Conservation (phyloP, 305 asterid genomes). For the Fraxinus angustifolia region DNA sequence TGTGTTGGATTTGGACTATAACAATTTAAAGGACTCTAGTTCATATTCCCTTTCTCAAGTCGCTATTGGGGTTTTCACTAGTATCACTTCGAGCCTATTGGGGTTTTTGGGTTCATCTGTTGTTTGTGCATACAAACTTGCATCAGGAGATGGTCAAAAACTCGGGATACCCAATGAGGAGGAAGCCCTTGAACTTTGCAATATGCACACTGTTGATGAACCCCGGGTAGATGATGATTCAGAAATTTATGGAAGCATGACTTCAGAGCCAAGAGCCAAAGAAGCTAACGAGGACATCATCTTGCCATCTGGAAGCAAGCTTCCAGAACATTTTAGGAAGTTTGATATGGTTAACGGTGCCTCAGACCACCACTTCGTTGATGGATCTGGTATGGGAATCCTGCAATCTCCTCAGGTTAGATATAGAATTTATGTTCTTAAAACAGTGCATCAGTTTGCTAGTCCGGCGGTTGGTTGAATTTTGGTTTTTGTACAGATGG, state of each 20-base stretch:
- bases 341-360: slow-evolving; percentile 78
- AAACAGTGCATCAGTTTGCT: not conserved
- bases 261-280: slow-evolving; percentile 23
- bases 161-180: slow-evolving; percentile 28
- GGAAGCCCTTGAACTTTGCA: slow-evolving; percentile 46
- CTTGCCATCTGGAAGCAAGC: slow-evolving; percentile 37
- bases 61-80: slow-evolving; percentile 49
- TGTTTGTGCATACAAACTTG: slow-evolving; percentile 37
- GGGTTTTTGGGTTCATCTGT: slow-evolving; percentile 45
- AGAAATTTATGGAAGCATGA: slow-evolving; percentile 31
- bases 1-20: slow-evolving; percentile 26
- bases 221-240: slow-evolving; percentile 22
- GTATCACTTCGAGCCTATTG: slow-evolving; percentile 53
- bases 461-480: slow-evolving; percentile 2
- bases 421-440: not conserved
- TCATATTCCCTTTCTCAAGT: slow-evolving; percentile 57
- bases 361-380: slow-evolving; percentile 79
- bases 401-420: slow-evolving; percentile 56
- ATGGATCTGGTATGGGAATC: slow-evolving; percentile 41
- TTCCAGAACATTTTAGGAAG: slow-evolving; percentile 41
- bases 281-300: slow-evolving; percentile 31
- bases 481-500: slow-evolving; percentile 40
- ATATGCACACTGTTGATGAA: slow-evolving; percentile 28
- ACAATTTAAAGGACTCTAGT: slow-evolving; percentile 33
- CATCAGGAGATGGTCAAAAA: slow-evolving; percentile 34